A percentile compares a stretch with the other conserved stretches of the same genome.
Evolutionary conservation across 805 yeast species (phyloP).

Genomic region (Teunomyces stri): DNA sequence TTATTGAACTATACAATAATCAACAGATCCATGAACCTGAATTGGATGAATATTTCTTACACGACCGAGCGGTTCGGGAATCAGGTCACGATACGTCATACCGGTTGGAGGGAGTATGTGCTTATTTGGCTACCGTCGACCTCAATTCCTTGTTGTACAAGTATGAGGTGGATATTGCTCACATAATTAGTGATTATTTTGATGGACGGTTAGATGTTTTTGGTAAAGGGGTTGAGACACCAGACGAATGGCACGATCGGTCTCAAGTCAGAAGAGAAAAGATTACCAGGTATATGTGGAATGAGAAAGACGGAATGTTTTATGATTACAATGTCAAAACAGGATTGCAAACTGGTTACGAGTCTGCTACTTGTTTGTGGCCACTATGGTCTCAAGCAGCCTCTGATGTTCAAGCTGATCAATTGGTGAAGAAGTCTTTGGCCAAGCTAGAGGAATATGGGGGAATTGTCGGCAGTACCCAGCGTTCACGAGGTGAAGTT

Average conservation of each 20-base stretch:
- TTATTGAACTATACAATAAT: conserved; percentile 59
- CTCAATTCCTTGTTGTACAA: conserved; percentile 82
- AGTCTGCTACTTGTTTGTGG: conserved; percentile 90
- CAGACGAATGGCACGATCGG: conserved; percentile 58
- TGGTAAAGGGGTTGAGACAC: conserved; percentile 36
- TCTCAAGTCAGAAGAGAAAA: conserved; percentile 54
- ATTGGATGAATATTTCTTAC: conserved; percentile 84
- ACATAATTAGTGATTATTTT: conserved; percentile 55
- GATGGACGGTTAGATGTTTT: conserved; percentile 40
- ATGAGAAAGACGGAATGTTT: conserved; percentile 70
- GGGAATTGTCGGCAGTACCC: conserved; percentile 84
- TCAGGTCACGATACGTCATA: conserved; percentile 95
- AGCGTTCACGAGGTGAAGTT: conserved; percentile 67
- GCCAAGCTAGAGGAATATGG: conserved; percentile 80
- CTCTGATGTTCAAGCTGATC: conserved; percentile 61
- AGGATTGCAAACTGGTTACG: conserved; percentile 59
- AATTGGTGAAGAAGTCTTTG: conserved; percentile 55
- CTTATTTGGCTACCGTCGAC: conserved; percentile 86
- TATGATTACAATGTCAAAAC: conserved; percentile 77
- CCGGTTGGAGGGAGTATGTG: conserved; percentile 86
- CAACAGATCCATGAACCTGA: conserved; percentile 68
- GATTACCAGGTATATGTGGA: conserved; percentile 78
- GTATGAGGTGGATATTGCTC: conserved; percentile 83
- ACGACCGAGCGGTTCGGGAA: conserved; percentile 93
- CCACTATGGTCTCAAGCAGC: conserved; percentile 84